A percentile compares a stretch with the other conserved stretches of the same genome.
Conservation (phyloP, 371 early-diverging fungal genomes). For the Dichotomocladium elegans region DNA sequence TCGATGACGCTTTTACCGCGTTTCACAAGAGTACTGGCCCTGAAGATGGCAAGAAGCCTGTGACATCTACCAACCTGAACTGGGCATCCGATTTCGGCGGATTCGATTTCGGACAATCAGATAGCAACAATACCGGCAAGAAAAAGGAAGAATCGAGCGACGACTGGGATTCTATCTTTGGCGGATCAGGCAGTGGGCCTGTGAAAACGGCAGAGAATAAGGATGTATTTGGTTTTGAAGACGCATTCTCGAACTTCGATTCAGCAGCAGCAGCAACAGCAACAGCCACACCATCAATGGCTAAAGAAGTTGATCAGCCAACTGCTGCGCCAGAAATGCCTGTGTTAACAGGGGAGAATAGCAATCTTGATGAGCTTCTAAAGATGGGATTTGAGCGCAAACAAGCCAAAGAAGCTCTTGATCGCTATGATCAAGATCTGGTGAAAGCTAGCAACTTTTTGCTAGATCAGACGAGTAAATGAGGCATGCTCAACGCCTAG, state of each 20-base stretch:
- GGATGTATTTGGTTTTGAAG: neutral
- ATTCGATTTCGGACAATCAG: constrained; percentile 18
- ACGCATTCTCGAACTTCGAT: constrained; percentile 1
- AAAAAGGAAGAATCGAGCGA: too few species aligned
- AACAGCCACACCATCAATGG: too few species aligned
- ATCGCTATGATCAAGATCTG: constrained; percentile 64
- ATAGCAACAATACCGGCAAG: neutral
- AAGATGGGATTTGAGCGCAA: constrained; percentile 65
- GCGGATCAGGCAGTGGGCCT: constrained; percentile 6
- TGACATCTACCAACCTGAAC: constrained; percentile 10
- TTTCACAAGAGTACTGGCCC: neutral
- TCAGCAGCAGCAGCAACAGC: neutral
- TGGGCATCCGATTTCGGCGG: constrained; percentile 1
- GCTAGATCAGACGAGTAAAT: constrained; percentile 45
- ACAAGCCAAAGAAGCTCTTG: constrained; percentile 61
- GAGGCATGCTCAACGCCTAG: too few species aligned
- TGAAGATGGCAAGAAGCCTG: constrained; percentile 5
- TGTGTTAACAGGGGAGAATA: constrained; percentile 10
- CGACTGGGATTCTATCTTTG: constrained; percentile 49
- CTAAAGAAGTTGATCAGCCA: too few species aligned
- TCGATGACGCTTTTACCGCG: constrained; percentile 12
- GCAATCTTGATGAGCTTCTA: constrained; percentile 44
- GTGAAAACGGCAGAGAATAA: neutral
- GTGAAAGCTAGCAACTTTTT: constrained; percentile 71
- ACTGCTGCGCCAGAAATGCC: neutral